These are phyloP conservation scores for Simplicillium aogashimaense DNA, from an alignment of 2,329 filamentous ascomycete species.

Conservation along the genomic window DNA sequence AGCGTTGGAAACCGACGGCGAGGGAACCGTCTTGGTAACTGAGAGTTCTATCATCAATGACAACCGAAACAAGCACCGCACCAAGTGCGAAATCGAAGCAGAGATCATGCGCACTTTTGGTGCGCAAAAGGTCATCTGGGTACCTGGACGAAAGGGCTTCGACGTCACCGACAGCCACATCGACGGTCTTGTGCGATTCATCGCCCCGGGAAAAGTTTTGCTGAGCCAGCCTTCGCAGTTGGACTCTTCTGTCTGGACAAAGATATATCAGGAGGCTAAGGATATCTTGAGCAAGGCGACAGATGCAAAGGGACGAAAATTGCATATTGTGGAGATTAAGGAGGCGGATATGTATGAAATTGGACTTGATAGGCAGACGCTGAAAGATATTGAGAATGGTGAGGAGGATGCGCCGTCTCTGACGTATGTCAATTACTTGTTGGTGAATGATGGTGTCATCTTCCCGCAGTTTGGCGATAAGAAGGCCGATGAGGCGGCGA, in stretches of 20 bases:
- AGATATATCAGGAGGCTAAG: constrained; percentile 13
- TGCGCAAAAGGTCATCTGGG: constrained; percentile 16
- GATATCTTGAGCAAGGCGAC: constrained; percentile 8
- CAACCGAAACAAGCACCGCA: constrained; percentile 15
- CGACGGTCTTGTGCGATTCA: constrained; percentile 16
- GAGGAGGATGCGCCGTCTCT: constrained; percentile 4
- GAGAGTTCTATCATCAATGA: constrained; percentile 18
- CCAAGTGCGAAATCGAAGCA: constrained; percentile 11
- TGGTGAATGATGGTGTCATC: constrained; percentile 17
- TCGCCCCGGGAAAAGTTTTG: constrained; percentile 12
- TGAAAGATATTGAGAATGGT: constrained; percentile 1
- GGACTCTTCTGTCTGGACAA: constrained; percentile 3
- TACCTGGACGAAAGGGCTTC: constrained; percentile 11
- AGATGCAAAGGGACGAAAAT: constrained; percentile 12
- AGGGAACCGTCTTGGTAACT: constrained; percentile 16
- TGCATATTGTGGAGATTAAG: constrained; percentile 13
- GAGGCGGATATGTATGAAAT: constrained; percentile 12
- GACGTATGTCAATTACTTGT: constrained; percentile 16
- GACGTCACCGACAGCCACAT: constrained; percentile 19
- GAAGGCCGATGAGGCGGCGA: constrained; percentile 12
- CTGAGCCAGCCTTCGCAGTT: constrained; percentile 11
- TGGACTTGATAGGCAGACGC: constrained; percentile 7
- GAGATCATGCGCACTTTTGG: constrained; percentile 12
- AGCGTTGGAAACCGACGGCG: constrained; percentile 15
- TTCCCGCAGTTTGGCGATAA: constrained; percentile 16